Evolutionary conservation across 495 filamentous ascomycete species (phyloP), one percentile per base, ranked within the genome.

Genomic region (Talaromyces trachyspermus): DNA sequence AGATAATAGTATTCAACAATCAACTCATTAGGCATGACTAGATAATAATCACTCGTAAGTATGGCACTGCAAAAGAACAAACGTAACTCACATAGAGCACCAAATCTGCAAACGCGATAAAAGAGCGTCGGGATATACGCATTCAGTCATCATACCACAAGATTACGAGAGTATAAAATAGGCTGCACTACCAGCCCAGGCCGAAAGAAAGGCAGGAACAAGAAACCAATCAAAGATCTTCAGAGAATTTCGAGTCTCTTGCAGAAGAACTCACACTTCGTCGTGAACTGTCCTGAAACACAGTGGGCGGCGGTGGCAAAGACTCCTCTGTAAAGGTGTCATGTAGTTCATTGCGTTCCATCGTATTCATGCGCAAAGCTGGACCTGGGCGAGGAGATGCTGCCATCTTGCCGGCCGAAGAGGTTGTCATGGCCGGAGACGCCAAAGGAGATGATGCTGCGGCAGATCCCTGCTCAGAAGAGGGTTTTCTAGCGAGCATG

Each of bases 241-340:
- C 74, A 4, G 66, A 70, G 48, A 78, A 78, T 36, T 66, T 62
- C 7, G 71, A 75, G 48, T 75, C 72, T 5, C 74, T 62, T 11
- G 51, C 60, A 11, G 46, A 49, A 26, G 65, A 58, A 56, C 65
- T 71, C 41, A 59, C 56, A 33, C 58, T 65, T 11, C 43, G 25
- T 49, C 54, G 49, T 48, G 67, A 61, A 9, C 58, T 54, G 35
- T 64, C 24, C 35, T 46, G 10, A 38, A 54, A 8, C 48, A 59
- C 11, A 10, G 52, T 49, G 8, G 65, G 68, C 1, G 74, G 73
- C 9, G 59, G 63, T 32, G 62, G 58, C 24, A 76, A 54, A 14
- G 63, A 62, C 29, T 72, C 74, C n/a, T 71, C 69, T 33, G 65
- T 55, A 29, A 74, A 77, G 49, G 63, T 71, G 43, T 78, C 67